Evolutionary conservation across 805 yeast species (phyloP).

Genomic region (Yamadazyma endophytica): DNA sequence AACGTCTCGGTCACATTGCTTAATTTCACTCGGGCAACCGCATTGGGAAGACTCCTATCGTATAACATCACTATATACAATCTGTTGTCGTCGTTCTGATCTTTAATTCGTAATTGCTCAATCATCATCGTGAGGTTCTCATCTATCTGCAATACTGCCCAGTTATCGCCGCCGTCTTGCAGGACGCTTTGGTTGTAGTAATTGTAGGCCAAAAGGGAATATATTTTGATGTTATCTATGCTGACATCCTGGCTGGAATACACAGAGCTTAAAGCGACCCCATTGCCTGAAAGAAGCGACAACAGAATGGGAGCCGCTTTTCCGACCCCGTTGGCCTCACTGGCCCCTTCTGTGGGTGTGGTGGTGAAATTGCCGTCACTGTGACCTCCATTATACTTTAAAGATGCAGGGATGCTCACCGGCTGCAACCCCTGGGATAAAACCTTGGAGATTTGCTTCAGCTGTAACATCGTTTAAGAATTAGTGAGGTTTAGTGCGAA

Average conservation of each 20-base stretch:
- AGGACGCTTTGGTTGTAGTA: conserved; percentile 12
- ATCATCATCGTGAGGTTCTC: conserved; percentile 23
- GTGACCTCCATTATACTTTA: too few species aligned
- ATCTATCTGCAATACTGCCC: conserved; percentile 19
- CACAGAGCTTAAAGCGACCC: conserved; percentile 39
- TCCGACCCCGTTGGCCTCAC: conserved; percentile 7
- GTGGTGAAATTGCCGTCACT: conserved; percentile 1
- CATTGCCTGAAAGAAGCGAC: conserved; percentile 31
- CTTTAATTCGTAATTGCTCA: conserved; percentile 13
- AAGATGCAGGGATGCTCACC: conserved; percentile 3
- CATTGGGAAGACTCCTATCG: conserved; percentile 20
- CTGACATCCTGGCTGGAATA: conserved; percentile 14
- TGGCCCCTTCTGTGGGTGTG: not conserved
- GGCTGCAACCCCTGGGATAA: conserved; percentile 29
- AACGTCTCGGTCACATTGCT: conserved; percentile 28
- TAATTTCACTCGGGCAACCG: conserved; percentile 31
- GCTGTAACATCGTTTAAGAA: conserved; percentile 37
- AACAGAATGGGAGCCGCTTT: conserved; percentile 23
- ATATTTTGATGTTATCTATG: conserved; percentile 29
- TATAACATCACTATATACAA: conserved; percentile 33
- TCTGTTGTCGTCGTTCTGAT: conserved; percentile 6
- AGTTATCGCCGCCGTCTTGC: conserved; percentile 4
- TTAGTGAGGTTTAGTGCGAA: too few species aligned
- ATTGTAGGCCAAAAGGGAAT: conserved; percentile 32
- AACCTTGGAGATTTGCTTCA: conserved; percentile 31